These are phyloP conservation scores for Wickerhamiella qilinensis DNA, from an alignment of 805 yeast genomes.

Conservation along the genomic window DNA sequence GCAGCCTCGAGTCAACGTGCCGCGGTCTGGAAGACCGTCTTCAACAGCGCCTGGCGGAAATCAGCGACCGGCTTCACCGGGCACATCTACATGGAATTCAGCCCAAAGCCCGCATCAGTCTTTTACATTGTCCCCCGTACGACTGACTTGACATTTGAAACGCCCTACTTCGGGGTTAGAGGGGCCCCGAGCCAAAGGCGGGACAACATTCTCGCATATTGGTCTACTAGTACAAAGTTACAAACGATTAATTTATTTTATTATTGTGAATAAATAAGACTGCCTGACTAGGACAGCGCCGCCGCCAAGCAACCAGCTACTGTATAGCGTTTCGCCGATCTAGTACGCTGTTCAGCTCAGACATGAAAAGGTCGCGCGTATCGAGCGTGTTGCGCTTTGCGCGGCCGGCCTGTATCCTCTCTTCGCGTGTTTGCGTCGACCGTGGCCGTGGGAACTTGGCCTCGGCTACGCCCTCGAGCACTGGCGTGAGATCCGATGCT, in stretches of 20 bases:
- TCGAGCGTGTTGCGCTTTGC: background rate
- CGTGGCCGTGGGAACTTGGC: background rate
- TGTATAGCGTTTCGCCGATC: slow-evolving; percentile 3
- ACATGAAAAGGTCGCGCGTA: slow-evolving; percentile 3
- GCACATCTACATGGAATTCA: background rate
- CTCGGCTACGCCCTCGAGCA: slow-evolving; percentile 8
- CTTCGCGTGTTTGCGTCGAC: slow-evolving; percentile 8
- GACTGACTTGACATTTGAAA: no score
- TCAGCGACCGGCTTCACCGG: background rate
- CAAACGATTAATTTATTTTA: no score
- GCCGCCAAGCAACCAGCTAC: no score
- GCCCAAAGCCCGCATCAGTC: background rate
- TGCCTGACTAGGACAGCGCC: no score
- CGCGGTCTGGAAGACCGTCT: background rate
- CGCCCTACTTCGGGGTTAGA: no score
- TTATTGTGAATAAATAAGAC: no score
- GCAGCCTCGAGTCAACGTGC: background rate
- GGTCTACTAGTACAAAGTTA: no score
- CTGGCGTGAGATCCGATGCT: background rate
- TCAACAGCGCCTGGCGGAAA: background rate
- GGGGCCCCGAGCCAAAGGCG: no score
- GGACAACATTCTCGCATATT: no score
- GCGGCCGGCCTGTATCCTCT: slow-evolving; percentile 6
- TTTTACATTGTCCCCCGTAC: background rate
- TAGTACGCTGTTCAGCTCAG: slow-evolving; percentile 8